Base-by-base conservation (phyloP, 345 rosid species). In the Erucastrum elatum region DNA sequence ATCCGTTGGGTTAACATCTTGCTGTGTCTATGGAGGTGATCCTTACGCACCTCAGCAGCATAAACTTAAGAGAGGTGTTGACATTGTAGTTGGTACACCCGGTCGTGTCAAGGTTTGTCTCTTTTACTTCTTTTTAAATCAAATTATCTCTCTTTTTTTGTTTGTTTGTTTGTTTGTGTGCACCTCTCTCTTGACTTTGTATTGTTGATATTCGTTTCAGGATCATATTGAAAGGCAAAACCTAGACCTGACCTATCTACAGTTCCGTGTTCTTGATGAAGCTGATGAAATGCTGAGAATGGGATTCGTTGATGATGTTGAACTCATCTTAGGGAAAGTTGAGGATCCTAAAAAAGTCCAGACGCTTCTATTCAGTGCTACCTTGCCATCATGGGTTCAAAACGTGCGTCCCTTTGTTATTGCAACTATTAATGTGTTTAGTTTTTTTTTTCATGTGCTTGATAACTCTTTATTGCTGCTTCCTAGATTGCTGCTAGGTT, bases 311-410 rank as follows among this genome's bases (percentile, higher is more conserved):
- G 99, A 93, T 35, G 97, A 91, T 84, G 97, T 96, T 61, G 96
- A 96, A 78, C 89, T 93, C 70, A 96, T 96, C 75, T 89, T 96
- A 73, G 99, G 99, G 66, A 91, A 96, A 81, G 98, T 96, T 29
- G 82, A 78, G 71, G 98, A 96, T 77, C 84, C 86, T 61, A 91
- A 44, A 68, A 93, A 93, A 77, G 99, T 96, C 74, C 97, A 90
- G 87, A 96, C 99, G 4, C 95, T 96, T 85, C 99, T 96, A 75
- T 96, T 96, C 84, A 96, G 99, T 85, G 99, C 98, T 16, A 96
- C 99, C 58, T 81, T 96, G 66, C 99, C 97, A 15, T 3, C 10
- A 49, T 96, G 99, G 99, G 97, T 93, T 85, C 80, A 96, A 85
- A 64, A 84, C 53, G 99, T 96, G 68, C 3, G 94, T 84, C 34